Percentiles rank a stretch among this genome's conserved stretches.
These are phyloP conservation scores for Triangularia verruculosa DNA, from an alignment of 2,329 filamentous ascomycete species.

Conservation along the genomic window DNA sequence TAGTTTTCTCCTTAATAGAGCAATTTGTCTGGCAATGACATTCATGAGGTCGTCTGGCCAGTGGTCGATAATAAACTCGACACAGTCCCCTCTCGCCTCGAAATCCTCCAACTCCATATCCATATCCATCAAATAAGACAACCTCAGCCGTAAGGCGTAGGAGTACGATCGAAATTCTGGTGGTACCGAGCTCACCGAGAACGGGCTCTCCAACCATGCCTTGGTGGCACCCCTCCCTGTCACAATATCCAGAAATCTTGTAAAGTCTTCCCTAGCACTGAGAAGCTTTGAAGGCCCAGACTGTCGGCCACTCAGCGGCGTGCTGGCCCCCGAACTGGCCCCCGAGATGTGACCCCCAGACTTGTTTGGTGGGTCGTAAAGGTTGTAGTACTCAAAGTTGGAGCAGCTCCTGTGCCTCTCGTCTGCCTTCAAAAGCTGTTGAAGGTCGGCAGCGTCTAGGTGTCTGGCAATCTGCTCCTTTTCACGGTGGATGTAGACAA, in stretches of 20 bases:
- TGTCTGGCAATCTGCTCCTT: conserved; percentile 59
- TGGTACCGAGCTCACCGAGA: conserved; percentile 57
- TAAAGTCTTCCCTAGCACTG: conserved; percentile 58
- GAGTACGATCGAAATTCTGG: conserved; percentile 58
- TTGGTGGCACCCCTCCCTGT: conserved; percentile 51
- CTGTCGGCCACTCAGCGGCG: conserved; percentile 31
- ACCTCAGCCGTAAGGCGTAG: conserved; percentile 59
- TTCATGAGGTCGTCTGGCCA: conserved; percentile 51
- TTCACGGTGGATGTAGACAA: conserved; percentile 68
- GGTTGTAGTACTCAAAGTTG: conserved; percentile 71
- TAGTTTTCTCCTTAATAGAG: conserved; percentile 54
- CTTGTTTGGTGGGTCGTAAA: conserved; percentile 47
- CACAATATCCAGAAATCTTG: conserved; percentile 56
- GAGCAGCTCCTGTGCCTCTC: conserved; percentile 60
- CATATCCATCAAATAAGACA: conserved; percentile 54
- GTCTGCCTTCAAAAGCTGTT: conserved; percentile 54
- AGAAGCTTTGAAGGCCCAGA: conserved; percentile 58
- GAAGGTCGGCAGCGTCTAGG: conserved; percentile 51
- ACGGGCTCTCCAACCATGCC: conserved; percentile 56
- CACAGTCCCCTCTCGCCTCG: conserved; percentile 57
- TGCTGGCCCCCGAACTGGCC: conserved; percentile 22
- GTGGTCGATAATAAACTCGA: conserved; percentile 58
- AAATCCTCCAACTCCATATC: conserved; percentile 51
- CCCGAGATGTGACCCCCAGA: conserved; percentile 23
- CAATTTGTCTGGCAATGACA: conserved; percentile 53